A percentile compares a stretch with the other conserved stretches of the same genome.
phyloP scores from a whole-genome alignment of 192 early-diverging fungal genomes.

The Mortierella claussenii region DNA sequence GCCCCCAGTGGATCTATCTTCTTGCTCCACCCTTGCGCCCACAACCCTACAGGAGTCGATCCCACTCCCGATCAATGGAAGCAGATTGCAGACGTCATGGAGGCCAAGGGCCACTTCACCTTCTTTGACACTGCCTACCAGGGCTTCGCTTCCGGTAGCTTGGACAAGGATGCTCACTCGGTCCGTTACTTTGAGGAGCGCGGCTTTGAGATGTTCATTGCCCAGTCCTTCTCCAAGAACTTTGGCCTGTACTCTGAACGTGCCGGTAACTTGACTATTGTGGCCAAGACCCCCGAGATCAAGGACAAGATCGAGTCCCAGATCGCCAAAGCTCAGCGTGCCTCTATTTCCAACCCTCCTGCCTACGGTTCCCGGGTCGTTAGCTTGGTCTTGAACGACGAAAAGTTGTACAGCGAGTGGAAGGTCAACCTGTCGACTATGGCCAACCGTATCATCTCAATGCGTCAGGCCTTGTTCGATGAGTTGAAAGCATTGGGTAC shows the following conservation, averaged over 20 bases:
- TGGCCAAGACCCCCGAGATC: conserved; percentile 64
- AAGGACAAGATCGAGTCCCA: conserved; percentile 79
- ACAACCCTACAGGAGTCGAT: conserved; percentile 99
- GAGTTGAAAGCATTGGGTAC: conserved; percentile 79
- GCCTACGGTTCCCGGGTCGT: conserved; percentile 93
- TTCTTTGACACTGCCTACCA: conserved; percentile 99
- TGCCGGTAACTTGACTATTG: conserved; percentile 85
- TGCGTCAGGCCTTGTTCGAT: conserved; percentile 79
- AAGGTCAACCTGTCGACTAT: conserved; percentile 77
- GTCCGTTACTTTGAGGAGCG: conserved; percentile 92
- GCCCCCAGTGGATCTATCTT: conserved; percentile 88
- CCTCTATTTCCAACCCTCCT: conserved; percentile 91
- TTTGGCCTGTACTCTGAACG: conserved; percentile 97
- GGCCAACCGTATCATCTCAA: conserved; percentile 90
- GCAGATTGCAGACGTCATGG: conserved; percentile 86
- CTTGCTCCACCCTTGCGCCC: conserved; percentile 95
- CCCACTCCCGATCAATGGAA: conserved; percentile 96
- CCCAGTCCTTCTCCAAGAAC: conserved; percentile 98
- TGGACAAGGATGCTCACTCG: conserved; percentile 92
- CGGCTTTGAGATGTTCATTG: conserved; percentile 91
- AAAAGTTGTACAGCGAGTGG: conserved; percentile 87
- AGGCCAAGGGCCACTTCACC: conserved; percentile 81
- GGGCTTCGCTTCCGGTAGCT: conserved; percentile 95
- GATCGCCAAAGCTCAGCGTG: conserved; percentile 83
- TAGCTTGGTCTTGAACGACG: conserved; percentile 83